Percentiles rank a stretch among this genome's conserved stretches.
Conservation (phyloP, 2,329 filamentous ascomycete genomes). For the Verticillium dahliae region DNA sequence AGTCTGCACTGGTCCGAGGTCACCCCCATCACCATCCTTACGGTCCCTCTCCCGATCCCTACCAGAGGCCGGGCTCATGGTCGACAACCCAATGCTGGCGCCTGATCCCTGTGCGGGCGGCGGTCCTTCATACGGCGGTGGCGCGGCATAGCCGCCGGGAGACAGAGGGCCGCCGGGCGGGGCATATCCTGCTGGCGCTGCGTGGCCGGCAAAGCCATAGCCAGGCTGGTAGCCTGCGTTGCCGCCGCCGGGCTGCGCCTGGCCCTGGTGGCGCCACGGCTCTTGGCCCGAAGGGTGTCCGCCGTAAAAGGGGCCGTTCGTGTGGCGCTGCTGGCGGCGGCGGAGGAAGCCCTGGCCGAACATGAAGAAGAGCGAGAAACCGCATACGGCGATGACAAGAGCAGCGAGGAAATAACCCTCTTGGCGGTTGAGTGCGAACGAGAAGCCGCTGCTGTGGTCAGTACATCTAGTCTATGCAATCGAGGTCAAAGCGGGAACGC, state of each 20-base stretch:
- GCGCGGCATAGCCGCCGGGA: conserved; percentile 3
- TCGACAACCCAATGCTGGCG: conserved; percentile 5
- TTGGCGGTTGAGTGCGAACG: conserved; percentile 42
- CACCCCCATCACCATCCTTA: conserved; percentile 4
- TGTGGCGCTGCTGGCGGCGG: conserved; percentile 5
- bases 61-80: not conserved
- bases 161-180: not conserved
- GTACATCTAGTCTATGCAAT: not conserved
- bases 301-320: not conserved
- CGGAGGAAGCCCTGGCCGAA: conserved; percentile 19
- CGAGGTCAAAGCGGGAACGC: conserved; percentile 14
- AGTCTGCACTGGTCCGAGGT: conserved; percentile 8
- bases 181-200: conserved; percentile 3
- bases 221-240: not conserved
- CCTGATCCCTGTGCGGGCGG: conserved; percentile 3
- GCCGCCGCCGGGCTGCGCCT: conserved; percentile 1
- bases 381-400: conserved; percentile 32
- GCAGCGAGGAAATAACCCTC: conserved; percentile 43
- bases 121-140: conserved; percentile 1
- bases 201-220: not conserved
- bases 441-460: conserved; percentile 41
- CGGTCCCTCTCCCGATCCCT: not conserved
- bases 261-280: conserved; percentile 6
- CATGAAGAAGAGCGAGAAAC: conserved; percentile 27
- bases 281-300: conserved; percentile 7